A percentile compares a stretch with the other conserved stretches of the same genome.
These are phyloP conservation scores for Pythium folliculosum DNA, from an alignment of 352 stramenopile genomes.

Conservation along the genomic window DNA sequence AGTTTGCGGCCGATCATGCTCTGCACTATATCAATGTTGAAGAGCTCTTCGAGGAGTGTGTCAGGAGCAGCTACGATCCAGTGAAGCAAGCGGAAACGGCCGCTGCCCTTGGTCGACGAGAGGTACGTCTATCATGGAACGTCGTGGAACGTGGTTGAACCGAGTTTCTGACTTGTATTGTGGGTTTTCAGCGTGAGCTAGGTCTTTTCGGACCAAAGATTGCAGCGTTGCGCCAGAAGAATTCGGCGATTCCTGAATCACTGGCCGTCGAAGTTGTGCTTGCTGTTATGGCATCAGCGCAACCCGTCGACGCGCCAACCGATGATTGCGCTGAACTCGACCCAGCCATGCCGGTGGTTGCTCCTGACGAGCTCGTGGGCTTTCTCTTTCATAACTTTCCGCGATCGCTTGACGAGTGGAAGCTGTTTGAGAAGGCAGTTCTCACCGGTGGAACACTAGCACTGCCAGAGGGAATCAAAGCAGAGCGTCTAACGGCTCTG, in stretches of 20 bases:
- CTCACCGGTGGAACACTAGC: background rate
- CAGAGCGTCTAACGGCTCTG: background rate
- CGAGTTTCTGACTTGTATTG: too few species aligned
- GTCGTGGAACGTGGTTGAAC: background rate
- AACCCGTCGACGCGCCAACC: background rate
- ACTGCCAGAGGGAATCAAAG: conserved; percentile 3
- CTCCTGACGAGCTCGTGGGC: conserved; percentile 2
- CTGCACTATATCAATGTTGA: conserved; percentile 44
- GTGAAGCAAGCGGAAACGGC: conserved; percentile 46
- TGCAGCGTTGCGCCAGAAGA: conserved; percentile 47
- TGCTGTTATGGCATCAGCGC: conserved; percentile 9
- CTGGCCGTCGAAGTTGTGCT: conserved; percentile 55
- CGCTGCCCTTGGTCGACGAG: conserved; percentile 36
- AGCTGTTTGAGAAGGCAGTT: conserved; percentile 45
- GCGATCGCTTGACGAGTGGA: conserved; percentile 50
- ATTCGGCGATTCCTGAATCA: conserved; percentile 38
- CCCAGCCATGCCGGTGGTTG: background rate
- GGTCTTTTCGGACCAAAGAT: conserved; percentile 53
- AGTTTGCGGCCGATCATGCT: conserved; percentile 40
- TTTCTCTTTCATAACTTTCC: conserved; percentile 67
- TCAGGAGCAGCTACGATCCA: conserved; percentile 53
- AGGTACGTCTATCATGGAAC: conserved; percentile 37
- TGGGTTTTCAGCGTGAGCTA: conserved; percentile 41
- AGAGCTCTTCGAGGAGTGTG: conserved; percentile 49
- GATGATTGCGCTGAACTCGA: background rate